Percentiles rank a stretch among this genome's conserved stretches.
Evolutionary conservation across 495 filamentous ascomycete species (phyloP).

Genomic region (Penicillium manginii): DNA sequence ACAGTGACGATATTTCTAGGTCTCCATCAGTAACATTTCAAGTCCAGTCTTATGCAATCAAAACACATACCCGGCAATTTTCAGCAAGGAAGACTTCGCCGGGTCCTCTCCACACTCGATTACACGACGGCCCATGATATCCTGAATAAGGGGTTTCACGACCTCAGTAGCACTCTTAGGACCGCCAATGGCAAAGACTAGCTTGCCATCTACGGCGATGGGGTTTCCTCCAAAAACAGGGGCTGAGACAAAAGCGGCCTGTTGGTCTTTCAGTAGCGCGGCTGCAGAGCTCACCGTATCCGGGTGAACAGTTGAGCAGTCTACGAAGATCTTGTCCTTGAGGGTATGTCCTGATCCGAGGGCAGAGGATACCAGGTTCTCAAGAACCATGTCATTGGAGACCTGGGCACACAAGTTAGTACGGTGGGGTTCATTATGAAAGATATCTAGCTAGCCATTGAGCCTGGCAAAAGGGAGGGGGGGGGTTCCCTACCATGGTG

Average conservation of each 20-base stretch:
- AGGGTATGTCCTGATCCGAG: constrained; percentile 38
- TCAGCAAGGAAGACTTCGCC: constrained; percentile 47
- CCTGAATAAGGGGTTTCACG: constrained; percentile 49
- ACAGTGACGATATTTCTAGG: constrained; percentile 50
- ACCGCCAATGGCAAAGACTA: constrained; percentile 52
- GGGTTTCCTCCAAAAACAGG: constrained; percentile 52
- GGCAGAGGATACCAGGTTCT: constrained; percentile 39
- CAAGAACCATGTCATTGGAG: constrained; percentile 45
- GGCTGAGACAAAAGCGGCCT: constrained; percentile 45
- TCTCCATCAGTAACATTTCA: constrained; percentile 8
- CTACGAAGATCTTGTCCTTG: constrained; percentile 52
- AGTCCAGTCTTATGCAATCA: background rate
- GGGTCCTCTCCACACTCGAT: constrained; percentile 54
- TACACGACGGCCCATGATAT: constrained; percentile 49
- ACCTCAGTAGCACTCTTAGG: constrained; percentile 36
- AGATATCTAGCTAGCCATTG: background rate
- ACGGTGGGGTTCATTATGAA: too few species aligned
- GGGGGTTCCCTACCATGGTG: constrained; percentile 39
- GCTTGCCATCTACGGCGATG: constrained; percentile 47
- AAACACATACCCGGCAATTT: constrained; percentile 48
- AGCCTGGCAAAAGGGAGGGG: background rate
- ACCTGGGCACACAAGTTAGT: constrained; percentile 29
- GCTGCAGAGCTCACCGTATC: constrained; percentile 41
- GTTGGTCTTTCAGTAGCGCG: constrained; percentile 35
- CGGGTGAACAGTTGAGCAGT: constrained; percentile 53